A percentile compares a stretch with the other conserved stretches of the same genome.
phyloP scores from a whole-genome alignment of 108 stramenopile genomes.

The Discostella pseudostelligera region DNA sequence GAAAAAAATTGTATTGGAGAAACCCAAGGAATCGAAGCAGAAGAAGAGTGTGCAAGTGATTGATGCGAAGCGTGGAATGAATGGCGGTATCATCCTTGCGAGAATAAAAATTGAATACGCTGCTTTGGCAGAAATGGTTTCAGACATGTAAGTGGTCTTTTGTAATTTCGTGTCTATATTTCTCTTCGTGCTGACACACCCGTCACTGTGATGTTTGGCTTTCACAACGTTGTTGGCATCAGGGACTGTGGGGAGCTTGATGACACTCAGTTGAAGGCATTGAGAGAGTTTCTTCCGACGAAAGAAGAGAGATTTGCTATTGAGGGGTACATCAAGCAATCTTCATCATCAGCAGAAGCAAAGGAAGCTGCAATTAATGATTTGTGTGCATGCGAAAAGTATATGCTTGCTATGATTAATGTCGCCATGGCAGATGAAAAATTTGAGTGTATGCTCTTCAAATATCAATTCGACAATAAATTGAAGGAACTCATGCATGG shows the following conservation, averaged over 20 bases:
- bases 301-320: conserved; percentile 66
- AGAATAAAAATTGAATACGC: conserved; percentile 71
- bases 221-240: not conserved
- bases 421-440: conserved; percentile 62
- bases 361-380: conserved; percentile 51
- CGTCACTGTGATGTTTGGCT: not conserved
- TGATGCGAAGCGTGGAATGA: conserved; percentile 89
- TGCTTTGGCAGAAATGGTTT: conserved; percentile 64
- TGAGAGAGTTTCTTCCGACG: conserved; percentile 79
- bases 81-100: conserved; percentile 87
- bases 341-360: conserved; percentile 49
- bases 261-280: conserved; percentile 68
- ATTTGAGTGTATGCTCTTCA: conserved; percentile 84
- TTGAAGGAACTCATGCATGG: conserved; percentile 64
- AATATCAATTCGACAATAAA: conserved; percentile 69
- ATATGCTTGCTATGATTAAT: conserved; percentile 78
- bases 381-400: conserved; percentile 79
- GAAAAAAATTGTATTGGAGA: conserved; percentile 50
- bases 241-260: conserved; percentile 76
- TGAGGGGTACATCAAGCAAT: conserved; percentile 57
- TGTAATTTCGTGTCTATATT: not conserved
- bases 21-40: conserved; percentile 43
- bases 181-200: too few species aligned
- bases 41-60: conserved; percentile 88
- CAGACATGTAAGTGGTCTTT: conserved; percentile 67